Conservation (phyloP, 257 asterid species). For the Orobanche coerulescens region DNA sequence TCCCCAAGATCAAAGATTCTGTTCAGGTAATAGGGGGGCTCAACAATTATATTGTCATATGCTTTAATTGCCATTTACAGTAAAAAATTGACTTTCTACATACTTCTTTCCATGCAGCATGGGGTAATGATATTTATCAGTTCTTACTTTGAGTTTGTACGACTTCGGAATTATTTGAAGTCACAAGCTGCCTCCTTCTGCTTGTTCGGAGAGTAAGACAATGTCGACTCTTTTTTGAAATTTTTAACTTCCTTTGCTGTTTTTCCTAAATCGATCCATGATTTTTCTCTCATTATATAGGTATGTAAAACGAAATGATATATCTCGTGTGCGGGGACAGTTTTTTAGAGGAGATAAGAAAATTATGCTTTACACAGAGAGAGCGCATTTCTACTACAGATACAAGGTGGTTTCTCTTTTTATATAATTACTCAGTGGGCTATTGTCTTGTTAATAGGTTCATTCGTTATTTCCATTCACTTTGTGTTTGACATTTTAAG, state of each 20-base stretch:
- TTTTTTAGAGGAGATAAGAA: constrained; percentile 73
- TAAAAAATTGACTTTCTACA: neutral
- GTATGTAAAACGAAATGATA: constrained; percentile 68
- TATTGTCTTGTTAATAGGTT: neutral
- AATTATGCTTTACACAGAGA: constrained; percentile 86
- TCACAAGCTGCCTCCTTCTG: constrained; percentile 81
- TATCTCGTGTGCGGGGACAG: constrained; percentile 81
- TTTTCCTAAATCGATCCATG: neutral
- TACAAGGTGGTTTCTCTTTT: constrained; percentile 71
- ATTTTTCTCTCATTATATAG: constrained; percentile 28
- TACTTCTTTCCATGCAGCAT: constrained; percentile 36
- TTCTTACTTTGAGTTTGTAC: constrained; percentile 89
- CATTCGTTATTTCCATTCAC: neutral
- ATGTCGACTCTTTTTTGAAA: neutral
- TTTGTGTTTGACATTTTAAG: neutral
- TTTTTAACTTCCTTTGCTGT: constrained; percentile 8
- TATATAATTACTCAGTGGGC: constrained; percentile 12
- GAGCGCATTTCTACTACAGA: constrained; percentile 96
- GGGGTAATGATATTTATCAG: constrained; percentile 80
- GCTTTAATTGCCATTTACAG: neutral
- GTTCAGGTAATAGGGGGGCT: constrained; percentile 47
- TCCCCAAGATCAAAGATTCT: constrained; percentile 82
- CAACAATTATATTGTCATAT: constrained; percentile 1
- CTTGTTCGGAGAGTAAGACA: constrained; percentile 86
- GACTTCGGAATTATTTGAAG: constrained; percentile 70